A percentile compares a stretch with the other conserved stretches of the same genome.
These are phyloP conservation scores for Fusarium sp. DNA, from an alignment of 2,329 filamentous ascomycete species.

Conservation along the genomic window DNA sequence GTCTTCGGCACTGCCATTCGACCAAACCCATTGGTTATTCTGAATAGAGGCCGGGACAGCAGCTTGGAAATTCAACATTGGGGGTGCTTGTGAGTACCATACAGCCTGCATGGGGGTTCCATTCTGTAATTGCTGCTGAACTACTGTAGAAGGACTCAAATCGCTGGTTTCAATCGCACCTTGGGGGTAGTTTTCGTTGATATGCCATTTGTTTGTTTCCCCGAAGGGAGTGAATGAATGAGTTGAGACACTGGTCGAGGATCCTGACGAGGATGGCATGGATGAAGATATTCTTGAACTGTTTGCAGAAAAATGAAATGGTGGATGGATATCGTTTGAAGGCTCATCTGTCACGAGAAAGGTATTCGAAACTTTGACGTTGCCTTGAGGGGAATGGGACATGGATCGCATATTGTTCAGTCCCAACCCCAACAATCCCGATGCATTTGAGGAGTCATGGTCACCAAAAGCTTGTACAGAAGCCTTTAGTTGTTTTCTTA, in stretches of 20 bases:
- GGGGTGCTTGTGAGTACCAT: slow-evolving; percentile 49
- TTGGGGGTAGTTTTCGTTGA: slow-evolving; percentile 42
- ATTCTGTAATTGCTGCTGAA: slow-evolving; percentile 43
- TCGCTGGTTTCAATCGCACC: slow-evolving; percentile 36
- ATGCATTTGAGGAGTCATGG: slow-evolving; percentile 30
- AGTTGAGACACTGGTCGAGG: slow-evolving; percentile 38
- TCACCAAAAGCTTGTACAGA: slow-evolving; percentile 41
- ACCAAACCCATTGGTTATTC: slow-evolving; percentile 48
- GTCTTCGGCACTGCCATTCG: slow-evolving; percentile 38
- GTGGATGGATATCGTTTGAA: slow-evolving; percentile 1
- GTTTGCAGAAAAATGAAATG: slow-evolving; percentile 34
- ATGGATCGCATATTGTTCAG: slow-evolving; percentile 34
- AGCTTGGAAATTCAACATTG: slow-evolving; percentile 49
- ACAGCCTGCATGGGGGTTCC: slow-evolving; percentile 43
- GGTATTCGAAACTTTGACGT: slow-evolving; percentile 8
- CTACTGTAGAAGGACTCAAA: slow-evolving; percentile 24
- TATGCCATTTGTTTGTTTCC: slow-evolving; percentile 45
- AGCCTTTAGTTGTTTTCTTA: slow-evolving; percentile 49
- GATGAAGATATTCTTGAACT: slow-evolving; percentile 40
- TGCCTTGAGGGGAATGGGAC: slow-evolving; percentile 41
- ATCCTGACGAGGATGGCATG: slow-evolving; percentile 40
- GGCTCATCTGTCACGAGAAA: slow-evolving; percentile 18
- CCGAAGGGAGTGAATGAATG: slow-evolving; percentile 44
- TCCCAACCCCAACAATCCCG: slow-evolving; percentile 34
- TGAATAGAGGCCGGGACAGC: slow-evolving; percentile 39